Conservation (phyloP, 257 asterid species). For the Jacaranda mimosifolia region DNA sequence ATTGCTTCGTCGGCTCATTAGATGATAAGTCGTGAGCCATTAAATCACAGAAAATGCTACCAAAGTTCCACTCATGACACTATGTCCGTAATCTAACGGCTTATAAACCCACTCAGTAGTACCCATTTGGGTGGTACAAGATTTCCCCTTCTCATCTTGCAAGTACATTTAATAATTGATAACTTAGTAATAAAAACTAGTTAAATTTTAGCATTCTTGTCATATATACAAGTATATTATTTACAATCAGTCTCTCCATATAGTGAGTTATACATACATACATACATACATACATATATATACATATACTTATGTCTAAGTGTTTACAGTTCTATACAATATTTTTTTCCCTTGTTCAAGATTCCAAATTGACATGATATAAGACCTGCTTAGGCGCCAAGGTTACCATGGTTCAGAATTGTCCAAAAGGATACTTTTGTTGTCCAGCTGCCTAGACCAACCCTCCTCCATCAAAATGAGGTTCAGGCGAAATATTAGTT, state of each 20-base stretch:
- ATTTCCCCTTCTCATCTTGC: background rate
- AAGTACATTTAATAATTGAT: background rate
- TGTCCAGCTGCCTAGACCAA: slow-evolving; percentile 65
- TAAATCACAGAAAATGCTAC: too few relatives aligned
- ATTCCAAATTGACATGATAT: slow-evolving; percentile 5
- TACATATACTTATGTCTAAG: too few relatives aligned
- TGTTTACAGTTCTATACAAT: background rate
- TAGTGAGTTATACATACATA: background rate
- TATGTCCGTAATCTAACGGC: too few relatives aligned
- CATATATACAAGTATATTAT: slow-evolving; percentile 18
- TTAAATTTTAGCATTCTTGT: background rate
- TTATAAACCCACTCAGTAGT: too few relatives aligned
- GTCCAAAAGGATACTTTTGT: slow-evolving; percentile 58
- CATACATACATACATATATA: background rate
- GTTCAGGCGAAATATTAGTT: slow-evolving; percentile 65
- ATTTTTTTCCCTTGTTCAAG: background rate
- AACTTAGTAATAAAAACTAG: background rate
- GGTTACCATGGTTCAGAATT: slow-evolving; percentile 81
- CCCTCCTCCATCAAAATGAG: slow-evolving; percentile 82
- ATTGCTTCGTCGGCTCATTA: too few relatives aligned
- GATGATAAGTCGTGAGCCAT: too few relatives aligned
- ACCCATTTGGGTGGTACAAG: too few relatives aligned
- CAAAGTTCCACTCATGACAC: too few relatives aligned
- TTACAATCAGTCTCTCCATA: background rate
- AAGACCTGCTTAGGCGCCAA: background rate